Base-by-base conservation (phyloP, 805 yeast genomes). In the Myxozyma neotropica region DNA sequence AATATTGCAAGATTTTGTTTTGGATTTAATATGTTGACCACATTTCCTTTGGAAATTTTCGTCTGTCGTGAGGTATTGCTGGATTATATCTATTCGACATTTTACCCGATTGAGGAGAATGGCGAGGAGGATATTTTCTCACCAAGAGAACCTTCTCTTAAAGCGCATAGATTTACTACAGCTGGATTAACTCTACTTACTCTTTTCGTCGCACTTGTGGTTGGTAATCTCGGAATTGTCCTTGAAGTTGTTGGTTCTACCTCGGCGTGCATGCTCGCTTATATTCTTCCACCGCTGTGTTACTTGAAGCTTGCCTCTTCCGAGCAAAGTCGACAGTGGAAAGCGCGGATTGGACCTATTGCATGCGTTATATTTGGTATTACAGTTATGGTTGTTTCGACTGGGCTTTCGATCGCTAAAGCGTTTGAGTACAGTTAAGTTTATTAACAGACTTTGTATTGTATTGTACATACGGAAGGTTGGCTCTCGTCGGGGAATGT, bases 201-300 rank as follows among this genome's bases (percentile, higher is more conserved):
- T 0, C 87, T 91, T 92, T 69, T 82, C 0, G 85, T 90, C 1
- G 80, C 97, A 0, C 75, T 93, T 33, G 89, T 97, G 0, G 92
- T 97, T 70, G 65, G 67, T 40, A 89, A 91, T 65, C 77, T 92
- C 57, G 98, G 98, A 0, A 88, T 94, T 12, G 86, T 93, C 29
- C 77, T 92, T 42, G 97, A 93, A 70, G 78, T 92, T 2, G 91
- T 90, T 33, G 98, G 98, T 1, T 92, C 97, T 0, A 87, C 96
- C 0, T 87, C 96, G 0, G 97, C 97, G 0, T 89, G 96, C 19
- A 77, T 88, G 39, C 86, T 93, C 87, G 97, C 98, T 0, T 92
- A 89, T 71, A 89, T 92, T 23, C 75, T 92, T 17, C 98, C 98
- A 0, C 96, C 97, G 2, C 71, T 86, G 71, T 92, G 97, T 68